Evolutionary conservation across 1,284 basidiomycete genomes (phyloP), one percentile per base, ranked within the genome.

Genomic region (Termitomyces sp.): DNA sequence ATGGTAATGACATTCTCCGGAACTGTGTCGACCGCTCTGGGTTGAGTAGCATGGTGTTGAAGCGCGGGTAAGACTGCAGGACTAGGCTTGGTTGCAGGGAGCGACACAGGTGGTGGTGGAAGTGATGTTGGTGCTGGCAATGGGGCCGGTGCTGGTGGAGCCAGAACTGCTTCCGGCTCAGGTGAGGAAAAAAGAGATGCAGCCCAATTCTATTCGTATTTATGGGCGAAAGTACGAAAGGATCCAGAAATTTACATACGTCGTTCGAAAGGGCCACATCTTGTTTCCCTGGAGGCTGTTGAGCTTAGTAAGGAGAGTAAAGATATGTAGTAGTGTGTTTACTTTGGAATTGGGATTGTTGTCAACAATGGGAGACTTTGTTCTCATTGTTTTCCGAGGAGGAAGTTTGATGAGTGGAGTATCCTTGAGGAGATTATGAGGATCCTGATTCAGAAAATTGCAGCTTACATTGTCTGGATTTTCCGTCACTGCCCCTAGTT

Each of bases 111-210:
- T 16, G 49, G 45, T n/a, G 41, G 47, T 14, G 46, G 58, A 14
- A 45, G 50, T 34, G 40, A 49, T 3, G 46, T 49, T 19, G 48
- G 53, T 34, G 21, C 13, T 9, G 48, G 49, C 14, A 46, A 46
- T 35, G 28, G 33, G 13, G 34, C 24, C 13, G 34, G 34, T 28
- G 45, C 10, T 16, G 48, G 41, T 26, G 33, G 34, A 33, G 39
- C 16, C 7, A 6, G 16, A 40, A 26, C 46, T 11, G 19, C 24
- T 19, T 44, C 50, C 5, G 60, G 57, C 19, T 43, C 43, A 2
- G 57, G 53, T 7, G 49, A 46, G 9, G 66, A 69, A 50, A 69
- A 68, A 9, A 68, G 53, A 13, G 68, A 66, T 16, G 54, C 52
- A 2, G 60, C 59, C 37, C 16, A 38, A 31, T 52, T 33, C 10